Conservation (phyloP, 2,329 filamentous ascomycete genomes). For the Talaromyces marneffei region DNA sequence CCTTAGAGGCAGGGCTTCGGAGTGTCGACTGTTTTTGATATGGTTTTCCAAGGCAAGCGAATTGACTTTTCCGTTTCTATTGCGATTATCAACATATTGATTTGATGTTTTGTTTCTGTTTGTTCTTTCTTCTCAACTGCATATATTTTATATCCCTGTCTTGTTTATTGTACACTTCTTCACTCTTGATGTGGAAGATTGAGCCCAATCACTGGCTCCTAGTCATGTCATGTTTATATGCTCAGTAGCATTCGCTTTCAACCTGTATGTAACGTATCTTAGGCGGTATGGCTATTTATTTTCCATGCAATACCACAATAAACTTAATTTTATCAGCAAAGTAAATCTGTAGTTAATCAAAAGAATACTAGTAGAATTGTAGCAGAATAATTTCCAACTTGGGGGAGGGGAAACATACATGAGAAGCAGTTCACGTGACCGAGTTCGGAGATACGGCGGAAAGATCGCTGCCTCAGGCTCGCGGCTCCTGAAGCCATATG, state of each 20-base stretch:
- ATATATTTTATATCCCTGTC: constrained; percentile 5
- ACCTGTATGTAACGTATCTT: constrained; percentile 10
- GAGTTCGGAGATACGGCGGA: not conserved
- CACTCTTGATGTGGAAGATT: not conserved
- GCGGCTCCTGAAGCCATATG: constrained; percentile 6
- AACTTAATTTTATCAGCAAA: not conserved
- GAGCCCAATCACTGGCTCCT: not conserved
- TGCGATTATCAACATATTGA: constrained; percentile 4
- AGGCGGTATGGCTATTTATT: not conserved
- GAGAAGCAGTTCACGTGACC: constrained; percentile 1
- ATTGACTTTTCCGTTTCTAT: not conserved
- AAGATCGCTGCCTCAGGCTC: not conserved
- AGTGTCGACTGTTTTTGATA: constrained; percentile 1
- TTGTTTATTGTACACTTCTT: not conserved
- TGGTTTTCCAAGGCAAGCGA: constrained; percentile 5
- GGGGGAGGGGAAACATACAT: not conserved
- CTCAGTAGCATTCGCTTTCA: not conserved
- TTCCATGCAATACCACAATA: not conserved
- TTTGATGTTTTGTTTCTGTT: constrained; percentile 3
- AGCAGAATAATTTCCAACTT: not conserved
- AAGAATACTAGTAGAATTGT: not conserved
- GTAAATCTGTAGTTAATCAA: not conserved
- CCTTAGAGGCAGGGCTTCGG: constrained; percentile 8
- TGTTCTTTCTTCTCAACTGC: not conserved
- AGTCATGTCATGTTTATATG: constrained; percentile 1